Percentiles rank a stretch among this genome's conserved stretches.
These are phyloP conservation scores for Glaciozyma antarctica DNA, from an alignment of 768 basidiomycete genomes.

Conservation along the genomic window DNA sequence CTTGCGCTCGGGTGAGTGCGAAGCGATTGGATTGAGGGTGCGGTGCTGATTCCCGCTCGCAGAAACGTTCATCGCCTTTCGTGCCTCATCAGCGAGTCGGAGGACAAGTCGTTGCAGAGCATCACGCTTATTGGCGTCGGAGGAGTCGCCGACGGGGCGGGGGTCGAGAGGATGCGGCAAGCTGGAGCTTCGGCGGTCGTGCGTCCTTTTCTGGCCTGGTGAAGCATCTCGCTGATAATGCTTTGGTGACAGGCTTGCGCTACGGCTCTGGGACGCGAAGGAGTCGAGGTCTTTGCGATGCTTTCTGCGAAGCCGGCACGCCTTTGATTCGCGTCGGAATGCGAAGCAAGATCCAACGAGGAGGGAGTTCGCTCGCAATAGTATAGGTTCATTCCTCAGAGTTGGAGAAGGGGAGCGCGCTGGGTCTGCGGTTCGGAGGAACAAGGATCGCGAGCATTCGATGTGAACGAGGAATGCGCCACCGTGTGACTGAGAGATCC, in stretches of 20 bases:
- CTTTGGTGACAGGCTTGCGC: slow-evolving; percentile 45
- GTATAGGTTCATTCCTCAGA: no score
- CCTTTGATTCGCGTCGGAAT: no score
- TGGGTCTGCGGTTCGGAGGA: no score
- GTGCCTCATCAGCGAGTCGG: slow-evolving; percentile 45
- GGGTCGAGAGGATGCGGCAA: slow-evolving; percentile 57
- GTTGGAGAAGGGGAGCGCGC: no score
- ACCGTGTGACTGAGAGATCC: no score
- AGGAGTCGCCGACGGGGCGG: slow-evolving; percentile 58
- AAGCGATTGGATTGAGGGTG: neutral
- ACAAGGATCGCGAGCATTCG: no score
- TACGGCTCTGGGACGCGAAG: slow-evolving; percentile 46
- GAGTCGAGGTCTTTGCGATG: slow-evolving; percentile 42
- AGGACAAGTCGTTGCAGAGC: slow-evolving; percentile 43
- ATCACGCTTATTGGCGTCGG: slow-evolving; percentile 71
- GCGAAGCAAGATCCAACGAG: no score
- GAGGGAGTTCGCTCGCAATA: no score
- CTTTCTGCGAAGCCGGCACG: slow-evolving; percentile 4
- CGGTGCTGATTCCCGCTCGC: neutral
- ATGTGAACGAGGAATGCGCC: no score
- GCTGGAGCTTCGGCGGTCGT: slow-evolving; percentile 62
- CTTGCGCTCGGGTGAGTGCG: slow-evolving; percentile 66
- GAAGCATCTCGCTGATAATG: neutral
- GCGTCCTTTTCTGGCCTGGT: neutral
- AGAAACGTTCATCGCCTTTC: slow-evolving; percentile 47